Evolutionary conservation across 495 filamentous ascomycete species (phyloP).

Genomic region (Clavariopsis aquatica): DNA sequence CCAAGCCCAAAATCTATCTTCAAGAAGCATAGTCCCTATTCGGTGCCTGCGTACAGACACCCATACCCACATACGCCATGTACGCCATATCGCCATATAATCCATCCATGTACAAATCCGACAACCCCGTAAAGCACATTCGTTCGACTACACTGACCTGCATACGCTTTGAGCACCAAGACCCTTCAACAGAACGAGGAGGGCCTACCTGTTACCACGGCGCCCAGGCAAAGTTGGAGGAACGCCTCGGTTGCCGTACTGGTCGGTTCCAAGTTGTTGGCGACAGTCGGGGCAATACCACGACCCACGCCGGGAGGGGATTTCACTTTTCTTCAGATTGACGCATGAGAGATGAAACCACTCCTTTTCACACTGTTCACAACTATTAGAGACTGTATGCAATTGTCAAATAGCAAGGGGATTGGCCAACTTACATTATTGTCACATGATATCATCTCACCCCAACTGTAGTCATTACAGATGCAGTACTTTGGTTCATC

Average conservation of each 20-base stretch:
- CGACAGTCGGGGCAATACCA: constrained; percentile 95
- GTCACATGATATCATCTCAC: constrained; percentile 94
- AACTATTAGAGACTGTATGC: constrained; percentile 24
- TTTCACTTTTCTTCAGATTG: constrained; percentile 61
- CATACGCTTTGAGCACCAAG: constrained; percentile 24
- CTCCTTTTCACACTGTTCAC: constrained; percentile 57
- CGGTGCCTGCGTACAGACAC: background rate
- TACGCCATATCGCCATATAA: background rate
- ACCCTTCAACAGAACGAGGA: constrained; percentile 21
- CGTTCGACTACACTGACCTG: constrained; percentile 13
- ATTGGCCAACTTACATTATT: constrained; percentile 69
- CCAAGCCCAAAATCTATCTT: background rate
- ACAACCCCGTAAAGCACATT: background rate
- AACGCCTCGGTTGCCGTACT: constrained; percentile 27
- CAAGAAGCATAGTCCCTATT: background rate
- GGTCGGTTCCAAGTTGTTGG: constrained; percentile 58
- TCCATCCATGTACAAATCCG: background rate
- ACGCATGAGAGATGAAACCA: constrained; percentile 97
- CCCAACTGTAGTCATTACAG: constrained; percentile 88
- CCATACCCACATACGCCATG: constrained; percentile 4
- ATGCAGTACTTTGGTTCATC: constrained; percentile 88
- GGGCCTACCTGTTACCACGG: constrained; percentile 33
- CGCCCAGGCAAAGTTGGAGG: constrained; percentile 22
- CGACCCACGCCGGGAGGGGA: constrained; percentile 75
- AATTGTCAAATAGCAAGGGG: constrained; percentile 29